Evolutionary conservation across 805 yeast species (phyloP), one percentile per base, ranked within the genome.

Genomic region (Lipomyces mesembrius): DNA sequence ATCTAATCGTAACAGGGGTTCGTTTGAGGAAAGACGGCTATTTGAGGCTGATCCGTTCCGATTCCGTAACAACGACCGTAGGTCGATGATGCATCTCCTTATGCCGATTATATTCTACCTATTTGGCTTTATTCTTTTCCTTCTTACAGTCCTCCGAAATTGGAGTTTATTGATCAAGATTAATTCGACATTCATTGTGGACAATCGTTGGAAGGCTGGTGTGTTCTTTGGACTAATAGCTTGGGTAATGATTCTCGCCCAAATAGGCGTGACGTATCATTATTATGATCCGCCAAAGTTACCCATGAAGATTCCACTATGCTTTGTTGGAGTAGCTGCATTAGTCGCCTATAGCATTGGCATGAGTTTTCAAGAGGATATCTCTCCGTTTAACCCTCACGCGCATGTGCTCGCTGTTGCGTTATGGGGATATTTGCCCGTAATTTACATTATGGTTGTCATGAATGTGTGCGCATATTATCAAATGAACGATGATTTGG

Each of bases 181-280:
- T 43, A 55, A 62, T 49, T 46, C 61, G 11, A 59, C 39, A 12
- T 66, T 72, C 39, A 56, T 52, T 7, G 60, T 70, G 34, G 74
- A 74, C 56, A 52, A 29, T 7, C 64, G 77, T 22, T 74, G 76
- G 76, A 70, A 74, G 55, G 73, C 62, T n/a, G 76, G 76, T 4
- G 69, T 65, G 8, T 57, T 73, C 34, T 72, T 71, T 37, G 75
- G 69, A 34, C 61, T 72, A 1, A 56, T 74, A 20, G 73, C 75
- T 25, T 71, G 63, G 51, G n/a, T 72, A 3, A 63, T 65, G 49
- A 68, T 73, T 3, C 37, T 60, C 34, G 61, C 49, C 29, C 73
- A 73, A 53, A 59, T 74, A 46, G 46, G 59, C 29, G 64, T 69
- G 27, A 70, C 74, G 12, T 64, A 65, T 22, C 39, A 60, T 46